Percentiles rank a stretch among this genome's conserved stretches.
phyloP scores from a whole-genome alignment of 1,284 basidiomycete species.

The Cystobasidium slooffiae region DNA sequence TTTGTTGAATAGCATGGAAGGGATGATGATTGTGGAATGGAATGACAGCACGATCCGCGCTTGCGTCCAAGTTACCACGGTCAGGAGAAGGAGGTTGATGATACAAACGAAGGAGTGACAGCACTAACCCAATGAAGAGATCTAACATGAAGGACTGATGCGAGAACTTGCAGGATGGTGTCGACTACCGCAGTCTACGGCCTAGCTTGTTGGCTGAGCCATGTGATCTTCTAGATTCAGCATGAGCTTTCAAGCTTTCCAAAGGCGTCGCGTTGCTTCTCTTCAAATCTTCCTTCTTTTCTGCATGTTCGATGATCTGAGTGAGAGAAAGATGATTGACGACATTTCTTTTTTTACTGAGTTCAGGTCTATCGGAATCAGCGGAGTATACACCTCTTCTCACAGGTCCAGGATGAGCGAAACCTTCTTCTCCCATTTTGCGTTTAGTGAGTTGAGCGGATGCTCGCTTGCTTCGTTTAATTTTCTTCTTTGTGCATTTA shows the following conservation, averaged over 20 bases:
- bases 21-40: no score
- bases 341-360: not conserved
- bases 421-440: not conserved
- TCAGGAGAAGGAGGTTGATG: no score
- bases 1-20: no score
- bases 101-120: no score
- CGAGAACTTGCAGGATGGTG: not conserved
- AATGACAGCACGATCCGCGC: no score
- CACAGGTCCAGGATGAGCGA: slow-evolving; percentile 24
- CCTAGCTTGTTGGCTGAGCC: slow-evolving; percentile 8
- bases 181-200: not conserved
- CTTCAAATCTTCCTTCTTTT: not conserved
- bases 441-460: not conserved
- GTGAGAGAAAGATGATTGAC: not conserved
- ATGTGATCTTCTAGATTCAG: slow-evolving; percentile 13
- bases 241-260: slow-evolving; percentile 34
- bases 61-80: no score
- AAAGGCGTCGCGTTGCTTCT: not conserved
- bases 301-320: slow-evolving; percentile 3
- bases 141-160: not conserved
- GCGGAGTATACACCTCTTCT: slow-evolving; percentile 5
- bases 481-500: not conserved
- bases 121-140: not conserved
- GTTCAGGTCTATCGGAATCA: not conserved
- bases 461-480: not conserved